Base-by-base conservation (phyloP, 176 grass and related monocot genomes). In the Themeda triandra region DNA sequence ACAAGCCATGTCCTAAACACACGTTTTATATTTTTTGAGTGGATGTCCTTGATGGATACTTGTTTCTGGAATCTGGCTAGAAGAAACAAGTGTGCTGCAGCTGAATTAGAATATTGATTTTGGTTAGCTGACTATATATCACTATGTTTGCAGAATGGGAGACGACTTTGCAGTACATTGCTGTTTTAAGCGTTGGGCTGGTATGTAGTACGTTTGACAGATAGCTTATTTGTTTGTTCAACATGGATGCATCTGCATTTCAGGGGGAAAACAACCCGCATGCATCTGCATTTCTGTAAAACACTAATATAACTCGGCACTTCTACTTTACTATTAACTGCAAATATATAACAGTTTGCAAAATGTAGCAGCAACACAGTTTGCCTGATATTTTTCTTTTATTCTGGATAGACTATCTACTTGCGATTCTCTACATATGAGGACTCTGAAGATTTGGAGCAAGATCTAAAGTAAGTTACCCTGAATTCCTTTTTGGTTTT, bases 151-250 rank as follows among this genome's bases (percentile, higher is more conserved):
- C 91, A 98, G 96, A 94, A 86, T 94, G 93, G 93, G 96, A 98
- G 66, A 96, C 69, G 27, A 94, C 93, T 72, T 86, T 96, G 62
- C 93, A 99, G 41, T 58, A 92, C 63, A 94, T 99, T 13, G 93
- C 89, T 73, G 87, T 92, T 82, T 28, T 99, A 32, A 85, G 96
- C 67, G 54, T 99, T 94, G 93, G 85, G 6, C 91, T 80, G 93
- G 96, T 99, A 94, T 35, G 81, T 78, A 31, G 6, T 37, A 66
- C 28, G 1, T 71, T 83, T 37, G 5, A 32, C 37, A 67, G 29
- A 39, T 11, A 73, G 5, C 46, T 66, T 72, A 48, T 78, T 25
- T 60, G 28, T 23, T 29, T 82, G 33, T 44, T 56, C 24, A 63
- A 13, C 40, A 44, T 54, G 27, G 30, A 35, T 78, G 7, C 37